Base-by-base conservation (phyloP, 192 early-diverging fungal species). In the Podila epicladia region DNA sequence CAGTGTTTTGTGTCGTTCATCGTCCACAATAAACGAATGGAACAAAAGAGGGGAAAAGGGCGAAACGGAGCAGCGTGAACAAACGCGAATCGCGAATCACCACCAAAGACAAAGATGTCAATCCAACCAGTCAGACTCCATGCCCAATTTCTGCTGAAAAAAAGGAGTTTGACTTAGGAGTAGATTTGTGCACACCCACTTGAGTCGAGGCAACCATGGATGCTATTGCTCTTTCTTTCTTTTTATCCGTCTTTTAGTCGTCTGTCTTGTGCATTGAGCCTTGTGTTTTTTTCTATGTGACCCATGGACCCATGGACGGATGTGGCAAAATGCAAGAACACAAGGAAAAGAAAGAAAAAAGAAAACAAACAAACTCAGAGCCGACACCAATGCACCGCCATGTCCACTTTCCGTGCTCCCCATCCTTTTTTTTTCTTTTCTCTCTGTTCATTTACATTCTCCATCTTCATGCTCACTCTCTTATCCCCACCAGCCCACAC, bases 391-490 rank as follows among this genome's bases (percentile, higher is more conserved):
- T 45, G 41, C 41, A 45, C 41, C 41, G 41, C 41, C 41, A 15
- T 45, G 15, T 55, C 50, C 48, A 22, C 15, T 31, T 15, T 22
- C 22, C 65, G 33, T 50, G 28, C 24, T 58, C 72, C 72, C 72
- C 72, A 67, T 73, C 64, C 64, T 60, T 64, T 61, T 61, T 31
- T 11, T 12, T 11, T 22, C 17, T 29, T 29, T 5, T 60, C 31
- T 31, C 28, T 32, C n/a, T n/a, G n/a, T n/a, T 61, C 59, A 32
- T 61, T 61, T 33, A 19, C 31, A 12, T 61, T 12, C 31, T 61
- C 31, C 15, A 24, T 61, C 31, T 9, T 58, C 41, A 45, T 45
- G 59, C 59, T 28, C 19, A 22, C 51, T 53, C 5, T 3, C 13
- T 13, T 9, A 9, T 17, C 41, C 41, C 15, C 41, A 12, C 41